Conservation (phyloP, 495 filamentous ascomycete genomes). For the Achaetomiella virescens region DNA sequence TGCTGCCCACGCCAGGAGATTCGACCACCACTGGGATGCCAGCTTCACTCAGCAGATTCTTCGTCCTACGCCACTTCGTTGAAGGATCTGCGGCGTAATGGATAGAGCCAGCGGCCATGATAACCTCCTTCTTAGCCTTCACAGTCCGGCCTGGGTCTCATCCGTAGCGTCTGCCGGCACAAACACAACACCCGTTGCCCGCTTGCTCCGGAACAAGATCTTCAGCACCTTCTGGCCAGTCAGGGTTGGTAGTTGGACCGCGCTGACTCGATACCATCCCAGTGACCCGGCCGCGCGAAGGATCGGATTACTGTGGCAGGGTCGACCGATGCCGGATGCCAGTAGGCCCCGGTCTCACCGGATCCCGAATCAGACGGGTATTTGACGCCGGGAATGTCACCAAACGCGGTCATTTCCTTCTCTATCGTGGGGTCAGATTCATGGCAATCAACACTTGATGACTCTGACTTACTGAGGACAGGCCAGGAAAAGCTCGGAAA, state of each 20-base stretch:
- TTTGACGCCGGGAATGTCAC: conserved; percentile 34
- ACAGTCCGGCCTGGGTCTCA: conserved; percentile 17
- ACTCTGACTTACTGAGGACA: conserved; percentile 13
- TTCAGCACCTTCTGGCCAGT: conserved; percentile 32
- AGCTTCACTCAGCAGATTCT: conserved; percentile 34
- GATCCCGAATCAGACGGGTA: conserved; percentile 33
- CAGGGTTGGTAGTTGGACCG: conserved; percentile 35
- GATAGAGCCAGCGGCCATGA: conserved; percentile 50
- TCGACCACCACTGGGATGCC: conserved; percentile 41
- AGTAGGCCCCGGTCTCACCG: conserved; percentile 33
- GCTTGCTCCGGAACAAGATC: conserved; percentile 27
- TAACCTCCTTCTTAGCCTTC: conserved; percentile 47
- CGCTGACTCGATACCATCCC: conserved; percentile 22
- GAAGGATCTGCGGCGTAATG: conserved; percentile 52
- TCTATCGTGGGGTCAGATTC: conserved; percentile 4
- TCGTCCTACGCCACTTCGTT: conserved; percentile 48
- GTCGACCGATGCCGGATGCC: conserved; percentile 36
- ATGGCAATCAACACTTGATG: background rate
- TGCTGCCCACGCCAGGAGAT: conserved; percentile 48
- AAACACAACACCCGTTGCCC: conserved; percentile 30
- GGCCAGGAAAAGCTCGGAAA: conserved; percentile 35
- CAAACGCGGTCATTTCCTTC: conserved; percentile 29
- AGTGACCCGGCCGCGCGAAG: conserved; percentile 36
- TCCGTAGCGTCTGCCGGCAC: conserved; percentile 7
- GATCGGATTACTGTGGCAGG: conserved; percentile 30